Conservation (phyloP, 139 green algal species). For the Tetraselmis chui region DNA sequence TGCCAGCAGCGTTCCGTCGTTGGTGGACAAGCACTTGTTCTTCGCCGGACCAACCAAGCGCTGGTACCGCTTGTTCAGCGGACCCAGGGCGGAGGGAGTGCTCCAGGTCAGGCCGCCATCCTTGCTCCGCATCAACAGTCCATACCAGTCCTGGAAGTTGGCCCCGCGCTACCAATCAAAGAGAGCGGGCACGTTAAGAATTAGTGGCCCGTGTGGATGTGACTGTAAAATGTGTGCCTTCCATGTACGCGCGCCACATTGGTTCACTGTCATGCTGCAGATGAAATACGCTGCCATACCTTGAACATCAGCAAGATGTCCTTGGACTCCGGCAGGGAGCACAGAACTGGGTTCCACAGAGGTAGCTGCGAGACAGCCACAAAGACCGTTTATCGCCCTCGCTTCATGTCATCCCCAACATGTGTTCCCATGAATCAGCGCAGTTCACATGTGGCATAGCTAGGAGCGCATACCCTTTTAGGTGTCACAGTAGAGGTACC, state of each 20-base stretch:
- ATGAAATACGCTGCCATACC: background rate
- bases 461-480: too few species aligned
- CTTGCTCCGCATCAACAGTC: background rate
- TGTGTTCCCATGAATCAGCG: too few species aligned
- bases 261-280: background rate
- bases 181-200: background rate
- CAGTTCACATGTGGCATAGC: too few species aligned
- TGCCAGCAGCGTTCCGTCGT: background rate
- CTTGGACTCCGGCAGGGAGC: too few species aligned
- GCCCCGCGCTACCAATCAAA: background rate
- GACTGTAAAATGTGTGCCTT: too few species aligned
- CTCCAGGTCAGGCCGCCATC: background rate
- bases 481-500: too few species aligned
- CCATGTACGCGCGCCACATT: background rate
- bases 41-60: constrained; percentile 2
- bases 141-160: background rate
- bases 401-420: too few species aligned
- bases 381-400: too few species aligned
- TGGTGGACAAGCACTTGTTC: constrained; percentile 3
- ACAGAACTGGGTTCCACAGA: background rate
- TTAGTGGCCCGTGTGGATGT: background rate
- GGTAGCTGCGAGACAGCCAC: background rate
- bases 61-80: background rate
- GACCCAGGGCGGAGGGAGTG: background rate
- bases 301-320: background rate